A percentile compares a stretch with the other conserved stretches of the same genome.
Conservation (phyloP, 2,329 filamentous ascomycete genomes). For the Xylaria sp. region DNA sequence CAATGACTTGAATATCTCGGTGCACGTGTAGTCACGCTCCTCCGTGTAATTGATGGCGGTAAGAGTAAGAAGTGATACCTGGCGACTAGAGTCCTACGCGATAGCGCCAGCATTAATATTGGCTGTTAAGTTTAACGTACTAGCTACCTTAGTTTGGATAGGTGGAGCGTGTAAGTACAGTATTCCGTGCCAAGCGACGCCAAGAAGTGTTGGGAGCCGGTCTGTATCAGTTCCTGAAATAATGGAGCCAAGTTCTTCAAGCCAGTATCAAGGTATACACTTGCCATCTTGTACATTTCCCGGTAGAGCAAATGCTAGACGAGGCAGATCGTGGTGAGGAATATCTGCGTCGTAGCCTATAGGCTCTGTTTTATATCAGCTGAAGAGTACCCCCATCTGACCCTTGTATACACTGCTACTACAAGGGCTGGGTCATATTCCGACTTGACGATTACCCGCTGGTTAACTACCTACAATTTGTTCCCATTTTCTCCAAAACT, state of each 20-base stretch:
- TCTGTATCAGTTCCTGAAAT: constrained; percentile 15
- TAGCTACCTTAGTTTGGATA: constrained; percentile 7
- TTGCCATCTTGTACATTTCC: constrained; percentile 7
- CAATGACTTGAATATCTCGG: constrained; percentile 7
- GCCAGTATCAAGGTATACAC: not conserved
- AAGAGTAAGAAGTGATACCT: constrained; percentile 5
- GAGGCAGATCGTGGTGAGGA: not conserved
- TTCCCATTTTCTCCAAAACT: not conserved
- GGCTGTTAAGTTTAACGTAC: not conserved
- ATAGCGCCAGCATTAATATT: constrained; percentile 24
- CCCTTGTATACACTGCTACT: not conserved
- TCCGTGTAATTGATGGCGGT: not conserved
- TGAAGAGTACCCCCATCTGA: not conserved
- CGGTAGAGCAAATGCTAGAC: constrained; percentile 8
- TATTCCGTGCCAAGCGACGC: constrained; percentile 12
- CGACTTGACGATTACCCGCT: not conserved
- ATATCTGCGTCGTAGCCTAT: not conserved
- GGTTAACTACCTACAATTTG: not conserved
- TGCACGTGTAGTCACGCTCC: not conserved
- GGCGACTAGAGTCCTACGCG: constrained; percentile 13
- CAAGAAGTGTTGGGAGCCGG: constrained; percentile 1
- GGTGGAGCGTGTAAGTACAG: not conserved
- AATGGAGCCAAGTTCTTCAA: constrained; percentile 7
- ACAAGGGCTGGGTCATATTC: not conserved
- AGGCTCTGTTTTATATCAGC: not conserved